A percentile compares a stretch with the other conserved stretches of the same genome.
These are phyloP conservation scores for Phylloboletellus chloephorus DNA, from an alignment of 1,284 basidiomycete genomes.

Conservation along the genomic window DNA sequence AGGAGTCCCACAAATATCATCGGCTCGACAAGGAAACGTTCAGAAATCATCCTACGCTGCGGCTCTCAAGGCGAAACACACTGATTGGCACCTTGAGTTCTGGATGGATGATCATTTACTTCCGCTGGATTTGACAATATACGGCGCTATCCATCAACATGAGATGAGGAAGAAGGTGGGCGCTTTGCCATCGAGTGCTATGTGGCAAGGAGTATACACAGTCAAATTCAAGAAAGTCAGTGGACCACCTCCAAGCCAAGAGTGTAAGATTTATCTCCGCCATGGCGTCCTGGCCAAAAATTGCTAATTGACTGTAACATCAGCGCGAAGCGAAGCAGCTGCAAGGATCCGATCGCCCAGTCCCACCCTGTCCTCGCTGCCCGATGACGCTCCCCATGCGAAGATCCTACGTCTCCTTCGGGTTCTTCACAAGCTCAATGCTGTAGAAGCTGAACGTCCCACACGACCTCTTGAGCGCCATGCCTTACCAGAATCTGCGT, in stretches of 20 bases:
- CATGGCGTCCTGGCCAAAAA: slow-evolving; percentile 16
- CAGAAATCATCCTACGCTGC: slow-evolving; percentile 83
- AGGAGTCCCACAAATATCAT: slow-evolving; percentile 33
- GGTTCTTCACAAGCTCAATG: slow-evolving; percentile 79
- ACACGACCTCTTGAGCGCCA: slow-evolving; percentile 46
- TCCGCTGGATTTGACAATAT: slow-evolving; percentile 87
- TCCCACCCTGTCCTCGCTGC: slow-evolving; percentile 70
- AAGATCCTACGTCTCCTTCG: slow-evolving; percentile 90
- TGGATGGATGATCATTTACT: slow-evolving; percentile 83
- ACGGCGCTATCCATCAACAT: slow-evolving; percentile 90
- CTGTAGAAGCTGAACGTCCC: slow-evolving; percentile 54
- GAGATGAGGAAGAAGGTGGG: slow-evolving; percentile 69
- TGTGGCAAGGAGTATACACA: slow-evolving; percentile 88
- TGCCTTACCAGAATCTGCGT: slow-evolving; percentile 69
- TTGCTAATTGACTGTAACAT: slow-evolving; percentile 9
- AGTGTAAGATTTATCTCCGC: slow-evolving; percentile 40
- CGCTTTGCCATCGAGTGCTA: slow-evolving; percentile 57
- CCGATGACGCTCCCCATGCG: slow-evolving; percentile 78
- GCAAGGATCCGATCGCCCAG: slow-evolving; percentile 55
- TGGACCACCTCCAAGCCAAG: slow-evolving; percentile 66
- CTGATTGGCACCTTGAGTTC: slow-evolving; percentile 97
- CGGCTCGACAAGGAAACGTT: slow-evolving; percentile 39
- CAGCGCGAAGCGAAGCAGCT: slow-evolving; percentile 35
- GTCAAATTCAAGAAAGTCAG: slow-evolving; percentile 91
- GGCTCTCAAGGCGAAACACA: slow-evolving; percentile 86